Evolutionary conservation across 441 rosid species (phyloP).

Genomic region (Macaranga tanarius): DNA sequence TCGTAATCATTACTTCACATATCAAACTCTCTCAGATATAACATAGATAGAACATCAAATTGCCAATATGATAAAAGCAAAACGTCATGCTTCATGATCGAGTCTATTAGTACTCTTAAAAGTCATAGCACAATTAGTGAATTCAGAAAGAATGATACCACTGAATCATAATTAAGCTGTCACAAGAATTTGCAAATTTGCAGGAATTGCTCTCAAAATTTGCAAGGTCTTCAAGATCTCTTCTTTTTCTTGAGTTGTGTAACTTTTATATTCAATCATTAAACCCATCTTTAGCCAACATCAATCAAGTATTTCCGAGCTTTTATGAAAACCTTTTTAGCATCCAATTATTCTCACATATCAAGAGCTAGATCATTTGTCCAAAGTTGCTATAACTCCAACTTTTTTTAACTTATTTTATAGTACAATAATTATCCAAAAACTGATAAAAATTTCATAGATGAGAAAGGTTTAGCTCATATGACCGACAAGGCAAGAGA

Average conservation of each 20-base stretch:
- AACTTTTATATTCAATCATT: slow-evolving; percentile 3
- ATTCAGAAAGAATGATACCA: not conserved
- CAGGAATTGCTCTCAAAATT: not conserved
- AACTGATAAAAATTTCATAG: not conserved
- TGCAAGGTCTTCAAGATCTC: not conserved
- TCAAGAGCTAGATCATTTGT: not conserved
- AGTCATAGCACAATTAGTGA: not conserved
- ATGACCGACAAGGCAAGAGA: not conserved
- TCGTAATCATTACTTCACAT: not conserved
- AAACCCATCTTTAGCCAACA: not conserved
- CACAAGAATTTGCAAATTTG: not conserved
- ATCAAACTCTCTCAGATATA: not conserved
- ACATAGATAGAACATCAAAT: not conserved
- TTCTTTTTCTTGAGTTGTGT: not conserved
- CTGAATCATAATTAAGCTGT: not conserved
- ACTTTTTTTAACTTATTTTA: not conserved
- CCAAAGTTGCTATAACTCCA: slow-evolving; percentile 3
- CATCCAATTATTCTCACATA: not conserved
- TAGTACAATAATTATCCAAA: not conserved
- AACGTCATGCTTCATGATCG: not conserved
- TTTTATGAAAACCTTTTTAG: not conserved
- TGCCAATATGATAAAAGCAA: not conserved
- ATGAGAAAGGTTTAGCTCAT: not conserved
- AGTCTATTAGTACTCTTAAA: not conserved
- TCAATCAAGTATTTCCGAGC: not conserved